phyloP scores from a whole-genome alignment of 768 basidiomycete species.

The Daedaleopsis sinensis region DNA sequence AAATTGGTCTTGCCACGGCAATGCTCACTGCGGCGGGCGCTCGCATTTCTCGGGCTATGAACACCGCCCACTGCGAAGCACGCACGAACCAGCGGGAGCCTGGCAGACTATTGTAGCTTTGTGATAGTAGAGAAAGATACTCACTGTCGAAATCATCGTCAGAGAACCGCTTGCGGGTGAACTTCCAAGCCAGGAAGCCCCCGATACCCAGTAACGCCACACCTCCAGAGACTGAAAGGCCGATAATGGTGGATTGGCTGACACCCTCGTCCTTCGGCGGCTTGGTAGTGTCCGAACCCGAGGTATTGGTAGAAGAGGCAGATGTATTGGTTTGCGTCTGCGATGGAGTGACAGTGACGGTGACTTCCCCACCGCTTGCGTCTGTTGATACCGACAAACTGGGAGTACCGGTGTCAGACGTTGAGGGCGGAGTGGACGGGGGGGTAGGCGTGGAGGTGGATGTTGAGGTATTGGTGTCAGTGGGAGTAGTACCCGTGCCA shows the following conservation, averaged over 20 bases:
- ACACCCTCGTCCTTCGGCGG: constrained; percentile 39
- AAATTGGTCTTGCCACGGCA: no score
- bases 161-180: constrained; percentile 74
- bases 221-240: constrained; percentile 81
- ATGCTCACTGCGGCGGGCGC: not conserved
- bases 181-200: constrained; percentile 84
- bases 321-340: not conserved
- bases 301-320: not conserved
- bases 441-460: not conserved
- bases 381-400: not conserved
- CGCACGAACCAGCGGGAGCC: not conserved
- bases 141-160: constrained; percentile 72
- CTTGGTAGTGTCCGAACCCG: constrained; percentile 25
- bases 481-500: not conserved
- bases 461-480: not conserved
- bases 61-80: not conserved
- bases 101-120: not conserved
- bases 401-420: not conserved
- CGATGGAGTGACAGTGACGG: not conserved
- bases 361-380: not conserved
- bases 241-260: constrained; percentile 73
- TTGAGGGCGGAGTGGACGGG: not conserved
- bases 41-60: not conserved
- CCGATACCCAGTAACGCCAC: constrained; percentile 71
- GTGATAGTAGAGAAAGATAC: constrained; percentile 35